Conservation (phyloP, 169 alveolate genomes). For the Cryptosporidium felis region DNA sequence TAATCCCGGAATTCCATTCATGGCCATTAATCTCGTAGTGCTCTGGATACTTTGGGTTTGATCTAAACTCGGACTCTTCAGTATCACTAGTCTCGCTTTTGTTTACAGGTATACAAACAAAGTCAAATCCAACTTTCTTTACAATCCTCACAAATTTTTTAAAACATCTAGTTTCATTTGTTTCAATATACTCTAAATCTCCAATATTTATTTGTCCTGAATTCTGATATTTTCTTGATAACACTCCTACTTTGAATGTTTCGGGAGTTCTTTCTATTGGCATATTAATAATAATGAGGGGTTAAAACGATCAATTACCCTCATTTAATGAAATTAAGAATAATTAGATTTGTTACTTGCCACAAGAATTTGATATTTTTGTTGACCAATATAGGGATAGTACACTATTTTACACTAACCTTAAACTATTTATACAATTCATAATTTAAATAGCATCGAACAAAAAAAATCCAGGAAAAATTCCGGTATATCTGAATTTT, state of each 20-base stretch:
- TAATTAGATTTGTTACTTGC: too few relatives aligned
- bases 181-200: not conserved
- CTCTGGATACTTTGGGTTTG: not conserved
- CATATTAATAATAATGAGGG: not conserved
- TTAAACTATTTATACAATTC: too few relatives aligned
- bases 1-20: conserved; percentile 46
- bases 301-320: too few relatives aligned
- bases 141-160: not conserved
- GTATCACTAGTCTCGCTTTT: not conserved
- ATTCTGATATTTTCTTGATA: not conserved
- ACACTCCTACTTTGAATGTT: conserved; percentile 37
- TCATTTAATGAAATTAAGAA: too few relatives aligned
- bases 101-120: conserved; percentile 14
- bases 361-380: too few relatives aligned
- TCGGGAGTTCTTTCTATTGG: conserved; percentile 17
- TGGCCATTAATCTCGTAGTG: conserved; percentile 17
- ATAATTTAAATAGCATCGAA: too few relatives aligned
- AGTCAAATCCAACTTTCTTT: conserved; percentile 49
- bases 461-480: too few relatives aligned
- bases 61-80: not conserved
- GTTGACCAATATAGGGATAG: too few relatives aligned
- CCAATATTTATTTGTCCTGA: not conserved
- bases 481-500: too few relatives aligned
- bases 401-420: too few relatives aligned
- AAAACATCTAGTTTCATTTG: not conserved